These are phyloP conservation scores for Paratinospora sagittata DNA, from an alignment of 164 flowering plant species.

Conservation along the genomic window DNA sequence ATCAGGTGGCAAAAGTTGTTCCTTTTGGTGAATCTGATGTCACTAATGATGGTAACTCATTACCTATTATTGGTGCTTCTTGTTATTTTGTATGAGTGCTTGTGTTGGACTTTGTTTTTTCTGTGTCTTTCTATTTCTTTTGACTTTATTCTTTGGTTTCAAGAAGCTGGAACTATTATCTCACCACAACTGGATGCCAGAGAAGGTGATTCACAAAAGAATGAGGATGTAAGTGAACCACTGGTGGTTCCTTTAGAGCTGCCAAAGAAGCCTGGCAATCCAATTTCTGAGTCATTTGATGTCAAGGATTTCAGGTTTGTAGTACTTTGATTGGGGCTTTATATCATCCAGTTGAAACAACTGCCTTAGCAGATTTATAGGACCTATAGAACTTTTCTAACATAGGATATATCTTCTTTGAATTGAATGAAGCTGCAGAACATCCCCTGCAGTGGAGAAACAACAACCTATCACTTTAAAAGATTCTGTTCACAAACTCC, in stretches of 20 bases:
- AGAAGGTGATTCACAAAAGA: conserved; percentile 21
- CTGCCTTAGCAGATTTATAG: background rate
- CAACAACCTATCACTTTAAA: conserved; percentile 15
- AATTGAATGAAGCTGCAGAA: background rate
- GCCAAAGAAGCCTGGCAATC: conserved; percentile 50
- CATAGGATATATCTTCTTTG: background rate
- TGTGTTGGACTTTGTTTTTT: background rate
- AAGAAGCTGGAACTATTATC: conserved; percentile 56
- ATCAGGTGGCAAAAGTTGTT: conserved; percentile 69
- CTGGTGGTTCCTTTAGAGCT: conserved; percentile 32
- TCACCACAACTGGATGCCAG: conserved; percentile 34
- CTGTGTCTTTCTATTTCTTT: background rate
- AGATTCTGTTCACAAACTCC: conserved; percentile 60
- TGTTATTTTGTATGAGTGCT: background rate
- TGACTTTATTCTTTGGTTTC: conserved; percentile 34
- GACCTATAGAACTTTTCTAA: background rate
- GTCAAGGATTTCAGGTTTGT: conserved; percentile 74
- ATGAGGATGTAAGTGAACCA: conserved; percentile 27
- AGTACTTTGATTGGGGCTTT: conserved; percentile 59
- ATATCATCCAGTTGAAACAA: conserved; percentile 1
- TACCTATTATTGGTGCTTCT: background rate
- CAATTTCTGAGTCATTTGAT: conserved; percentile 40
- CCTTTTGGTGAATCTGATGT: conserved; percentile 58
- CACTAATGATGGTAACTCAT: conserved; percentile 52
- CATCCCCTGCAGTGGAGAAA: conserved; percentile 7